Conservation (phyloP, 2,329 filamentous ascomycete genomes). For the Verticillium alfalfae region DNA sequence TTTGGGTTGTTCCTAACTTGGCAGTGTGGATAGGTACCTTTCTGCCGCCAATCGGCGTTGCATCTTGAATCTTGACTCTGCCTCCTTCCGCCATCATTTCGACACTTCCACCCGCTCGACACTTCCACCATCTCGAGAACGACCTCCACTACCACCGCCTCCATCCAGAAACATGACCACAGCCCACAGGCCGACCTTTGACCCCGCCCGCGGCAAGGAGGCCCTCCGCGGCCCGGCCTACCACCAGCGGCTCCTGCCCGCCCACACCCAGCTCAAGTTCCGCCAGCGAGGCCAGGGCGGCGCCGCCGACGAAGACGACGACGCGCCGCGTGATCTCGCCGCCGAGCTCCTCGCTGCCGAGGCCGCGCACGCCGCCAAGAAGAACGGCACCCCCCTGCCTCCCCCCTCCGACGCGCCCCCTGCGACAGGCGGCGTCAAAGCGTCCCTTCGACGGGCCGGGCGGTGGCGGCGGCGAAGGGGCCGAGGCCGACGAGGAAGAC, state of each 20-base stretch:
- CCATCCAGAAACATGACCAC: conserved; percentile 48
- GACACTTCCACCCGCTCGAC: too few relatives aligned
- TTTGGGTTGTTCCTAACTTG: not conserved
- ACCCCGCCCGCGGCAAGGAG: conserved; percentile 93
- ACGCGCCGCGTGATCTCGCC: conserved; percentile 66
- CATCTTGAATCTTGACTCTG: too few relatives aligned
- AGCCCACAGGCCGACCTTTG: conserved; percentile 86
- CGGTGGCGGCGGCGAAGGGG: conserved; percentile 8
- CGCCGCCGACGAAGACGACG: conserved; percentile 58
- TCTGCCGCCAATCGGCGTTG: too few relatives aligned
- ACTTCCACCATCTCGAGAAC: not conserved
- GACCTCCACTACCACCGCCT: not conserved
- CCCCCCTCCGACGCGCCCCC: conserved; percentile 27
- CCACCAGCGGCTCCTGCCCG: conserved; percentile 91
- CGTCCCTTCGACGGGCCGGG: conserved; percentile 52
- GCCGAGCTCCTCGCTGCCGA: conserved; percentile 88
- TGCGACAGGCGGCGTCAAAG: conserved; percentile 52
- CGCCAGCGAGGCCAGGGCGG: conserved; percentile 85
- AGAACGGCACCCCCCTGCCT: conserved; percentile 55
- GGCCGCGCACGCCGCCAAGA: conserved; percentile 80
- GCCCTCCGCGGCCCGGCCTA: conserved; percentile 89
- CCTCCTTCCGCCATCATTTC: too few relatives aligned
- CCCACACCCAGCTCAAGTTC: conserved; percentile 88
- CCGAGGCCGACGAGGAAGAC: conserved; percentile 51
- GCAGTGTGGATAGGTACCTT: too few relatives aligned